Percentiles rank a stretch among this genome's conserved stretches.
Conservation (phyloP, 495 filamentous ascomycete genomes). For the Clohesyomyces aquaticus region DNA sequence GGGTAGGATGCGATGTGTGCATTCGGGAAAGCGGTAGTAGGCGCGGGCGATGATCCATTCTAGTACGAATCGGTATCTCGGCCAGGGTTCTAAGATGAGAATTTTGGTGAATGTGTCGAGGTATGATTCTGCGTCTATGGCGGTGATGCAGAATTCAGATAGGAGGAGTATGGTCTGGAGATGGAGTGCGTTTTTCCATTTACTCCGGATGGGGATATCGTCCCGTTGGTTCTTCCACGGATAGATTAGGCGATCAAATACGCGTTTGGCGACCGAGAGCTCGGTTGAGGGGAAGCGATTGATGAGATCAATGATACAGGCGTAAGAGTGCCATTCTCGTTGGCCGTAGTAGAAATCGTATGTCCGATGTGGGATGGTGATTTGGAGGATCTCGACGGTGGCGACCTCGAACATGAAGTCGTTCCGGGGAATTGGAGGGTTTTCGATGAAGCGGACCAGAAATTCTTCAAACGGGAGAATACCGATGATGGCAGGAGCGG, state of each 20-base stretch:
- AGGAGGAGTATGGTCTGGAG: slow-evolving; percentile 53
- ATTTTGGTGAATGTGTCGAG: slow-evolving; percentile 42
- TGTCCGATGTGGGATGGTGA: slow-evolving; percentile 24
- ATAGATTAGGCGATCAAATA: slow-evolving; percentile 46
- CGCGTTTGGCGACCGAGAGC: slow-evolving; percentile 23
- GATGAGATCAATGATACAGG: slow-evolving; percentile 51
- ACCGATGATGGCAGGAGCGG: slow-evolving; percentile 18
- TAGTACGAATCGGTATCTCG: slow-evolving; percentile 51
- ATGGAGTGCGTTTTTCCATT: slow-evolving; percentile 52
- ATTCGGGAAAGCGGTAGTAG: slow-evolving; percentile 41
- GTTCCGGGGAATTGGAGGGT: slow-evolving; percentile 41
- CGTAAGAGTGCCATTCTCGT: slow-evolving; percentile 47
- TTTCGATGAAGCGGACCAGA: slow-evolving; percentile 41
- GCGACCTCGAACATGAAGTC: slow-evolving; percentile 50
- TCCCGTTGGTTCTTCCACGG: slow-evolving; percentile 50
- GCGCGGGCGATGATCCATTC: slow-evolving; percentile 52
- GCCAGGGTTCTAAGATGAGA: slow-evolving; percentile 51
- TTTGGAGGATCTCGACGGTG: slow-evolving; percentile 37
- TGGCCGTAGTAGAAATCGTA: slow-evolving; percentile 52
- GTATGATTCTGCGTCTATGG: slow-evolving; percentile 25
- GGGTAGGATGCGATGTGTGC: slow-evolving; percentile 26
- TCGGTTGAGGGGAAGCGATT: slow-evolving; percentile 45
- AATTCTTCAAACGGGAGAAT: slow-evolving; percentile 40
- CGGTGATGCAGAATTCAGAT: slow-evolving; percentile 32
- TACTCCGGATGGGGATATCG: slow-evolving; percentile 48